phyloP scores from a whole-genome alignment of 2,329 filamentous ascomycete species.

The Ascochyta koolunga region DNA sequence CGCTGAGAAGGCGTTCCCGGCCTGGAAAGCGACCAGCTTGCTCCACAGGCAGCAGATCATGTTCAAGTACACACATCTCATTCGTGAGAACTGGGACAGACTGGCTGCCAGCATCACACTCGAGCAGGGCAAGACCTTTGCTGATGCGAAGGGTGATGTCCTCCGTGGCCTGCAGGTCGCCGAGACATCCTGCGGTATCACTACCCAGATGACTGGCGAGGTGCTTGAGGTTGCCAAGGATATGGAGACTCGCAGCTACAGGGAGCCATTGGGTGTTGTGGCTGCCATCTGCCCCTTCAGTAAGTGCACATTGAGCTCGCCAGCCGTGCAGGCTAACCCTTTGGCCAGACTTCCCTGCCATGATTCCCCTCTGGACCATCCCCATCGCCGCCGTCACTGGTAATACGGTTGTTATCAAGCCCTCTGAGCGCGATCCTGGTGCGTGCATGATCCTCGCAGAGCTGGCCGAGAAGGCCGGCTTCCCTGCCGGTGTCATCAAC shows the following conservation, averaged over 20 bases:
- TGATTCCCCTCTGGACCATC: conserved; percentile 92
- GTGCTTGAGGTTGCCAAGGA: conserved; percentile 85
- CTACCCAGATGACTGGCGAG: conserved; percentile 82
- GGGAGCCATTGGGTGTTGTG: conserved; percentile 79
- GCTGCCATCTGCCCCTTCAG: conserved; percentile 88
- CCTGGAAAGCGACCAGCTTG: conserved; percentile 74
- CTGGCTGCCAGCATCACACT: conserved; percentile 84
- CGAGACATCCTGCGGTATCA: conserved; percentile 80
- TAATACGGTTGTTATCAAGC: conserved; percentile 85
- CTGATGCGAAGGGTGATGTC: conserved; percentile 81
- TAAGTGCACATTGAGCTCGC: conserved; percentile 51
- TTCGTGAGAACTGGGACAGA: conserved; percentile 84
- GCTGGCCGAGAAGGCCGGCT: conserved; percentile 78
- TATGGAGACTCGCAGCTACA: conserved; percentile 85
- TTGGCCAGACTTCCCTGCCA: conserved; percentile 77
- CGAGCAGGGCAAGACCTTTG: conserved; percentile 88
- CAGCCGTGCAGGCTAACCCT: conserved; percentile 28
- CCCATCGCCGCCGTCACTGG: conserved; percentile 83
- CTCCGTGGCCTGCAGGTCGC: conserved; percentile 83
- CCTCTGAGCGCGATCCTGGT: conserved; percentile 83
- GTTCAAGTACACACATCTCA: conserved; percentile 82
- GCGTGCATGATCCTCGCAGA: conserved; percentile 86
- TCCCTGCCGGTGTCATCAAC: conserved; percentile 82
- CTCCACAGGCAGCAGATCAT: conserved; percentile 81
- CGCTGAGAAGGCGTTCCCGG: conserved; percentile 75